Evolutionary conservation across 345 rosid species (phyloP).

Genomic region (Gossypium rotundifolium): DNA sequence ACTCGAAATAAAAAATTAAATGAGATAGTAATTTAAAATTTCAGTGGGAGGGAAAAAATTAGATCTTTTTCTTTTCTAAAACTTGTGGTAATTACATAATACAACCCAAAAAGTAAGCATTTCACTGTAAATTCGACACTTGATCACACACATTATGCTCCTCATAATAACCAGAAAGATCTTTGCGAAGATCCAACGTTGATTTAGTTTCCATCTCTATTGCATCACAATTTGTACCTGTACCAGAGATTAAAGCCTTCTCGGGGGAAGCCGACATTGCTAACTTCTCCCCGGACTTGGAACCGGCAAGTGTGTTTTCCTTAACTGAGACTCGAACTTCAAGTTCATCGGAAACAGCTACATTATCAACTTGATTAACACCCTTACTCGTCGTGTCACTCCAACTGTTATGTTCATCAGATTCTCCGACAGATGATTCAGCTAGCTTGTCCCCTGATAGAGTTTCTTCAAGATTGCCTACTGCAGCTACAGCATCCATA

Average conservation of each 20-base stretch:
- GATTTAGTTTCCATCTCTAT: background rate
- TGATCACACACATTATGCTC: background rate
- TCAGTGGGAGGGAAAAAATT: no score
- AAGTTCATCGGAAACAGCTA: background rate
- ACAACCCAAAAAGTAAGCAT: background rate
- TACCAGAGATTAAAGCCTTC: background rate
- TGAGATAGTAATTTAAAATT: no score
- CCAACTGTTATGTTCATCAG: background rate
- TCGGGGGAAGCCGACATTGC: background rate
- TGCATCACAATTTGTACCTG: background rate
- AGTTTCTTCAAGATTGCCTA: background rate
- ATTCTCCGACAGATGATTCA: no score
- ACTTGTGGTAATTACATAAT: conserved; percentile 10
- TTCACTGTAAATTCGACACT: background rate
- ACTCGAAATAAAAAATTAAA: no score
- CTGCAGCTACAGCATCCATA: background rate
- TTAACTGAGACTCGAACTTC: background rate
- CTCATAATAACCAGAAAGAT: background rate
- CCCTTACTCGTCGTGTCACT: background rate
- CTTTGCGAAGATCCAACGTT: background rate
- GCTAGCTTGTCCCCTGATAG: no score
- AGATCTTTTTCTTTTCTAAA: background rate
- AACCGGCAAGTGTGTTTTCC: background rate
- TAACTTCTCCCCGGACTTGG: background rate
- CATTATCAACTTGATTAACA: background rate